These are phyloP conservation scores for Haematococcus sp. DNA, from an alignment of 139 green algal species.

Conservation along the genomic window DNA sequence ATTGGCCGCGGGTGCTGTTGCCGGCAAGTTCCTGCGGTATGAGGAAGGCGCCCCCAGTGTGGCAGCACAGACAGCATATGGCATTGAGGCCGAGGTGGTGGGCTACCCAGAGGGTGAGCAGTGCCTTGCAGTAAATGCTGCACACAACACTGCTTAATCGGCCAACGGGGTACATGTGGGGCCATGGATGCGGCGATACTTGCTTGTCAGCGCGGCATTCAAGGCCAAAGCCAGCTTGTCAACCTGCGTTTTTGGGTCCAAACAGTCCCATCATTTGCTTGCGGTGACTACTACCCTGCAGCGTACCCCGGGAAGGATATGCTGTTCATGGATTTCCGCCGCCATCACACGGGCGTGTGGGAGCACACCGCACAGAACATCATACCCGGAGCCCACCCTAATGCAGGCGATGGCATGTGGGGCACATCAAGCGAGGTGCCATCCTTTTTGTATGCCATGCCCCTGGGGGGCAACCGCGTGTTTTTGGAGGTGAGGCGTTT, in stretches of 20 bases:
- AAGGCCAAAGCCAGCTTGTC: no score
- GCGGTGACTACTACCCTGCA: not conserved
- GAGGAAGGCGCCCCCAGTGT: constrained; percentile 71
- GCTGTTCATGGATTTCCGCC: constrained; percentile 89
- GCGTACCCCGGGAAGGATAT: constrained; percentile 62
- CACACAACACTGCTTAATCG: no score
- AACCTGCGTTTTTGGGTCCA: no score
- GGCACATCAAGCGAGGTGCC: constrained; percentile 63
- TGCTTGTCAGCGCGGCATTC: no score
- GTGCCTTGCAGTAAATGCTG: not conserved
- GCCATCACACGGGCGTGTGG: constrained; percentile 79
- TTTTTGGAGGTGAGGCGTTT: constrained; percentile 62
- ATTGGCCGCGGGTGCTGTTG: constrained; percentile 79
- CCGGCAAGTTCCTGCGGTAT: constrained; percentile 82
- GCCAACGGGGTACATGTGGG: no score
- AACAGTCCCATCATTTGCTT: no score
- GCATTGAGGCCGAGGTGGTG: constrained; percentile 78
- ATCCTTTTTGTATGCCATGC: constrained; percentile 86
- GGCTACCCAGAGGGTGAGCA: constrained; percentile 51
- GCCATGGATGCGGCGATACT: no score
- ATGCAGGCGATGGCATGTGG: constrained; percentile 62
- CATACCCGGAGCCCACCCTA: constrained; percentile 55
- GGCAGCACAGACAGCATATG: constrained; percentile 90
- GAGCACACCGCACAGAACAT: constrained; percentile 28
- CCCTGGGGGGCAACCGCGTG: constrained; percentile 52